phyloP scores from a whole-genome alignment of 2,329 filamentous ascomycete species.

The Ceratocystis cacaofunesta region DNA sequence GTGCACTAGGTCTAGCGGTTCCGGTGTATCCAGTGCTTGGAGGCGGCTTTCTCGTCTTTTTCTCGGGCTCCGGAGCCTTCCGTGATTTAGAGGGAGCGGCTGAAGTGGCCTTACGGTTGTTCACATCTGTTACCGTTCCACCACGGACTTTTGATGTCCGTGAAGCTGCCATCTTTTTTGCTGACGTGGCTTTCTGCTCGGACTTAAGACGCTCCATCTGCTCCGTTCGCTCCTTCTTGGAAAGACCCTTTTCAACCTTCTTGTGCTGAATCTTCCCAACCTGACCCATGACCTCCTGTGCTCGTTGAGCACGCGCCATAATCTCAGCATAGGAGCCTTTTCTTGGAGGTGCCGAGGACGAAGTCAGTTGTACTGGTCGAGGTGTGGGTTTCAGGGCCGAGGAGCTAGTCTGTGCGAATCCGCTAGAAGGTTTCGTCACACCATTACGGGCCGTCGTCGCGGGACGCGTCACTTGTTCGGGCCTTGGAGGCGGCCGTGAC shows the following conservation, averaged over 20 bases:
- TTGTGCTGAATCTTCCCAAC: slow-evolving; percentile 64
- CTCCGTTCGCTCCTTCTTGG: slow-evolving; percentile 38
- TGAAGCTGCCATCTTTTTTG: neutral
- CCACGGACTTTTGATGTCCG: neutral
- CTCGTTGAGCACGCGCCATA: slow-evolving; percentile 54
- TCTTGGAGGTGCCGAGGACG: slow-evolving; percentile 35
- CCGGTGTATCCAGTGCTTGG: slow-evolving; percentile 53
- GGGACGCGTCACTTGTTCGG: slow-evolving; percentile 18
- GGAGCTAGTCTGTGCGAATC: neutral
- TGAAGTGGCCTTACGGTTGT: slow-evolving; percentile 1
- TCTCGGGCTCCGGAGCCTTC: slow-evolving; percentile 29
- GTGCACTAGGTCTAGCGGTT: slow-evolving; percentile 44
- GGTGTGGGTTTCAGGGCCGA: neutral
- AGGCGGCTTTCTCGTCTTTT: slow-evolving; percentile 47
- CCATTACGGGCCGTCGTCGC: slow-evolving; percentile 9
- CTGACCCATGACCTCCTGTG: slow-evolving; percentile 44
- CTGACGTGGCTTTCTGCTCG: neutral
- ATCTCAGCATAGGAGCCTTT: slow-evolving; percentile 63
- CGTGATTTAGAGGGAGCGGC: neutral
- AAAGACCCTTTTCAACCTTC: slow-evolving; percentile 46
- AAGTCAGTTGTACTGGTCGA: neutral
- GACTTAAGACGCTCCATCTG: slow-evolving; percentile 22
- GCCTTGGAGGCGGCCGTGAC: slow-evolving; percentile 18
- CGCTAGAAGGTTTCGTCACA: slow-evolving; percentile 2
- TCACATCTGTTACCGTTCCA: neutral